phyloP scores from a whole-genome alignment of 2,329 filamentous ascomycete genomes.

The Alternaria sp. region DNA sequence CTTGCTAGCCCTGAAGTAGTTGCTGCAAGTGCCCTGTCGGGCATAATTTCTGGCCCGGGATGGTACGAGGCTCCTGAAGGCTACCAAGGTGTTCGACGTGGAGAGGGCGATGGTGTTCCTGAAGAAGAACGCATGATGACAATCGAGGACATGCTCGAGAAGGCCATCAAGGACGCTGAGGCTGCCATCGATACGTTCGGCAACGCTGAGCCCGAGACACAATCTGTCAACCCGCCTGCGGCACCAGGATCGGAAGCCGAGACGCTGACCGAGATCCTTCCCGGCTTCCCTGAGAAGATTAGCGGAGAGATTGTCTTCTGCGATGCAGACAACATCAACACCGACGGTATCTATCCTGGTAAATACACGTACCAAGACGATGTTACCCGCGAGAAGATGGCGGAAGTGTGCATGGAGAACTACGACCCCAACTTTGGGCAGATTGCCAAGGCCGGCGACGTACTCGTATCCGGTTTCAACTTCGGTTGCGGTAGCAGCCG shows the following conservation, averaged over 20 bases:
- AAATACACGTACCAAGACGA: slow-evolving; percentile 93
- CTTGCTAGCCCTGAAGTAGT: slow-evolving; percentile 90
- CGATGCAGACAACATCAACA: slow-evolving; percentile 87
- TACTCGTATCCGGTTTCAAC: slow-evolving; percentile 86
- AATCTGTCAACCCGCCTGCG: slow-evolving; percentile 41
- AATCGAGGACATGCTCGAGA: slow-evolving; percentile 74
- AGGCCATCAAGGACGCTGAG: slow-evolving; percentile 73
- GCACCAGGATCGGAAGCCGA: slow-evolving; percentile 37
- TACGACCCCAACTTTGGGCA: slow-evolving; percentile 77
- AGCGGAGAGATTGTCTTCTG: slow-evolving; percentile 87
- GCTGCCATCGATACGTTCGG: slow-evolving; percentile 61
- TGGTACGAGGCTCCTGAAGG: slow-evolving; percentile 76
- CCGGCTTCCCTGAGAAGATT: slow-evolving; percentile 85
- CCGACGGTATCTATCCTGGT: slow-evolving; percentile 89
- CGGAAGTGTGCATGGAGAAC: slow-evolving; percentile 90
- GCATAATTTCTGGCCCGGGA: slow-evolving; percentile 76
- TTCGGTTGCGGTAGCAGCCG: slow-evolving; percentile 84
- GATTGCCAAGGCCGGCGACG: slow-evolving; percentile 72
- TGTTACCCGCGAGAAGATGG: slow-evolving; percentile 79
- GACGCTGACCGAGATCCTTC: slow-evolving; percentile 72
- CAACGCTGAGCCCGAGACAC: slow-evolving; percentile 39
- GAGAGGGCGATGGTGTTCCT: slow-evolving; percentile 72
- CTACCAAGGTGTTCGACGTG: slow-evolving; percentile 70
- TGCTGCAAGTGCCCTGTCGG: slow-evolving; percentile 81
- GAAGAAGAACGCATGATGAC: slow-evolving; percentile 70